phyloP scores from a whole-genome alignment of 1,284 basidiomycete genomes.

The Exobasidium cylindrosporum region DNA sequence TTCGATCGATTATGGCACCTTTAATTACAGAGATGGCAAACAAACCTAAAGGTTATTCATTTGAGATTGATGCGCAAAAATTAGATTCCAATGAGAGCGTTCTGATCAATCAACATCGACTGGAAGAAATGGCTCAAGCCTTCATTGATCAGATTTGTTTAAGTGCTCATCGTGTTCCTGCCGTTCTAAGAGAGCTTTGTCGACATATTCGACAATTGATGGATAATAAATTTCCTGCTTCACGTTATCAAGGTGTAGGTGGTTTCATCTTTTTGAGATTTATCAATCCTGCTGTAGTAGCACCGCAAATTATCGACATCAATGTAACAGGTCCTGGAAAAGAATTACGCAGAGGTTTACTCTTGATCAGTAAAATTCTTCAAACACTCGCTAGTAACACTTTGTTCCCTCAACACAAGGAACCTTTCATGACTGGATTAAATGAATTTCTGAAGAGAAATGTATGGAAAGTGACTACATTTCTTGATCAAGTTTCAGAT shows the following conservation, averaged over 20 bases:
- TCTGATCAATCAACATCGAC: conserved; percentile 34
- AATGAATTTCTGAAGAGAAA: conserved; percentile 50
- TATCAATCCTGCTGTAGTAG: conserved; percentile 48
- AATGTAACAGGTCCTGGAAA: conserved; percentile 39
- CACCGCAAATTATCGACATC: conserved; percentile 50
- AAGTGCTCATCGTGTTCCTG: conserved; percentile 46
- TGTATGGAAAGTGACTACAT: conserved; percentile 44
- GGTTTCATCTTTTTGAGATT: conserved; percentile 51
- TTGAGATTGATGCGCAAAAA: conserved; percentile 45
- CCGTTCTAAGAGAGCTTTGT: conserved; percentile 49
- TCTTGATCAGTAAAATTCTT: conserved; percentile 49
- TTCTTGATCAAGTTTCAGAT: conserved; percentile 49
- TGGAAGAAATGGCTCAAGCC: conserved; percentile 47
- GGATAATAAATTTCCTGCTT: conserved; percentile 43
- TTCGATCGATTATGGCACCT: conserved; percentile 46
- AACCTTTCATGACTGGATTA: conserved; percentile 47
- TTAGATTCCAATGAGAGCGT: conserved; percentile 40
- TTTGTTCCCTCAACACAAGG: conserved; percentile 47
- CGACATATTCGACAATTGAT: conserved; percentile 46
- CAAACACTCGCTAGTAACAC: conserved; percentile 49
- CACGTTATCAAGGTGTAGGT: conserved; percentile 48
- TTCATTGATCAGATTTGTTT: conserved; percentile 50
- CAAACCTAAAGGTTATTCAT: conserved; percentile 42
- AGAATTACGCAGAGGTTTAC: conserved; percentile 41
- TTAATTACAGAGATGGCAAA: conserved; percentile 45